A percentile compares a stretch with the other conserved stretches of the same genome.
These are phyloP conservation scores for Musa schizocarpa DNA, from an alignment of 176 grass and related monocot genomes.

Conservation along the genomic window DNA sequence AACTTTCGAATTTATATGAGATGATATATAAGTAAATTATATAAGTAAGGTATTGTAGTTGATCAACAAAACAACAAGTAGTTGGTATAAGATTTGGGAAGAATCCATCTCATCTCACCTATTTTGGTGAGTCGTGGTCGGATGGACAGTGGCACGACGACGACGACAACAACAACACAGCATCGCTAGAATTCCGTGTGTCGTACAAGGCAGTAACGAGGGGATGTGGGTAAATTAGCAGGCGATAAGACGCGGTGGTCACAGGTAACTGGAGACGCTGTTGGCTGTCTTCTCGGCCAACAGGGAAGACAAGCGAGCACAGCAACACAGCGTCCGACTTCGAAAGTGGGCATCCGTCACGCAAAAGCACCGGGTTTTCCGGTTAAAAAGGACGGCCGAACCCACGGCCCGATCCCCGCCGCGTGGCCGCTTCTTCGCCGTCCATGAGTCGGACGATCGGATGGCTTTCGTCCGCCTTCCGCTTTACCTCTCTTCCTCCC, in stretches of 20 bases:
- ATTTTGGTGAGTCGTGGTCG: too few relatives aligned
- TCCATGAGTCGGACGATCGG: background rate
- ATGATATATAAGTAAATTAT: too few relatives aligned
- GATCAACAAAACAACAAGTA: too few relatives aligned
- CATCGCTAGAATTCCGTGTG: background rate
- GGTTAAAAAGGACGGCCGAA: background rate
- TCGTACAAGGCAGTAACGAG: background rate
- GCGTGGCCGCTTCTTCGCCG: background rate
- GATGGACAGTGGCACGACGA: too few relatives aligned
- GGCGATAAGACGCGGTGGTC: background rate
- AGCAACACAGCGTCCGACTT: background rate
- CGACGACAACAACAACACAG: background rate
- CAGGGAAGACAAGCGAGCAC: too few relatives aligned
- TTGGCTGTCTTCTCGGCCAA: too few relatives aligned
- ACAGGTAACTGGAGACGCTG: background rate
- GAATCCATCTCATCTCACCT: too few relatives aligned
- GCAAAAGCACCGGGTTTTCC: slow-evolving; percentile 10
- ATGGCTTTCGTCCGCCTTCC: background rate
- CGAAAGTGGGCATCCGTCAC: slow-evolving; percentile 7
- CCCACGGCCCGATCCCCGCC: background rate
- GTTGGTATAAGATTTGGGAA: too few relatives aligned
- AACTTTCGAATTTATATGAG: too few relatives aligned
- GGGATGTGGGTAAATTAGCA: background rate
- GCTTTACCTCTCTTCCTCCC: background rate
- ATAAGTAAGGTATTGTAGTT: too few relatives aligned